Conservation (phyloP, 768 basidiomycete genomes). For the Boletellus ananas region DNA sequence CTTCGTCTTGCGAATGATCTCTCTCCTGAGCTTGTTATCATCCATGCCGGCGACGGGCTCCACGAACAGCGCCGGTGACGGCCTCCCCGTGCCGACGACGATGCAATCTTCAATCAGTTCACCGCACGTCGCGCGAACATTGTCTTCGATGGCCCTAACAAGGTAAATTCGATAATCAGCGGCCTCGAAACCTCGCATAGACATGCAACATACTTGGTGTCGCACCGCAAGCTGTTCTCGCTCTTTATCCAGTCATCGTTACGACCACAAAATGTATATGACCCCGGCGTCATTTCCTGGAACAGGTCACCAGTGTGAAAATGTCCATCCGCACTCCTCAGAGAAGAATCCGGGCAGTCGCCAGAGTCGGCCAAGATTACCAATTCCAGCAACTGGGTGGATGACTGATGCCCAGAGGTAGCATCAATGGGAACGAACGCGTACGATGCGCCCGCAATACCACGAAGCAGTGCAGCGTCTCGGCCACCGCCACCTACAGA, state of each 20-base stretch:
- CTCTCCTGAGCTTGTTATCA: conserved; percentile 57
- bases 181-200: background rate
- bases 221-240: conserved; percentile 72
- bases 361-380: conserved; percentile 64
- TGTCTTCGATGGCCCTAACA: conserved; percentile 69
- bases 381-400: conserved; percentile 57
- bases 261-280: conserved; percentile 64
- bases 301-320: conserved; percentile 85
- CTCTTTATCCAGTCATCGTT: conserved; percentile 88
- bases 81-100: conserved; percentile 72
- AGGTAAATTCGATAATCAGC: conserved; percentile 6
- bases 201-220: conserved; percentile 52
- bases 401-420: conserved; percentile 49
- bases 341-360: conserved; percentile 61
- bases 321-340: conserved; percentile 60
- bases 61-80: conserved; percentile 73
- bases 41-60: conserved; percentile 57
- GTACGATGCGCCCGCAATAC: conserved; percentile 62
- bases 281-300: conserved; percentile 54
- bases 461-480: conserved; percentile 49
- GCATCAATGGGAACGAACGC: conserved; percentile 58
- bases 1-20: conserved; percentile 68
- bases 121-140: conserved; percentile 61
- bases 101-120: conserved; percentile 68
- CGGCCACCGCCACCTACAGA: conserved; percentile 52